Base-by-base conservation (phyloP, 1,284 basidiomycete species). In the Butyriboletus appendiculatus region DNA sequence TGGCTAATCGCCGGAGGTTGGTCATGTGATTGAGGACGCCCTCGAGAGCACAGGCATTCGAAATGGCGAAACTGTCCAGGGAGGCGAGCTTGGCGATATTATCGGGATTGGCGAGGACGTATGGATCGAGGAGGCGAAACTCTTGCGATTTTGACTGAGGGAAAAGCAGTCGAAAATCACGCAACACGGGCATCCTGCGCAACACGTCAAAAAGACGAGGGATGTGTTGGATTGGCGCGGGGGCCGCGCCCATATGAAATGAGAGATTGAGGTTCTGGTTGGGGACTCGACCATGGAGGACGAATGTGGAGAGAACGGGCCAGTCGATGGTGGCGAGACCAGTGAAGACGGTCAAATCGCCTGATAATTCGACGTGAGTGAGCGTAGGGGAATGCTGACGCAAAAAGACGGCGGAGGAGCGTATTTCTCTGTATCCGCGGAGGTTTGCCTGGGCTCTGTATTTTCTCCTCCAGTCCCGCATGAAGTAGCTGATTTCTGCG, bases 401-500 rank as follows among this genome's bases (percentile, higher is more conserved):
- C 14, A 71, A 32, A 33, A 72, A 72, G 30, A 66, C 64, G 1
- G 57, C 62, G 8, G 67, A 69, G 15, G 67, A 70, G 18, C 69
- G 69, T 11, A 68, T 56, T 45, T 68, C 67, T 52, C 68, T 59
- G 26, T 44, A 57, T 2, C 69, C 67, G 11, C 70, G 71, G 28
- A 59, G 56, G 51, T 61, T 65, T 2, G 67, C 58, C 35, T 68
- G 69, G 0, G 64, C 57, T 39, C 67, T 72, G 48, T 68, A 68
- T 33, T 72, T 72, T 55, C 67, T 71, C 46, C 70, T 54, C 67
- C 67, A 68, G 38, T 68, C 70, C 0, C 70, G 68, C 62, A 71
- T 68, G 11, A 70, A 72, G 56, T 72, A 72, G 22, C 56, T 67
- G 34, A 68, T 67, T n/a, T 68, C 70, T 34, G 67, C 51, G 37